Conservation (phyloP, 768 basidiomycete genomes). For the Cubamyces sp. region DNA sequence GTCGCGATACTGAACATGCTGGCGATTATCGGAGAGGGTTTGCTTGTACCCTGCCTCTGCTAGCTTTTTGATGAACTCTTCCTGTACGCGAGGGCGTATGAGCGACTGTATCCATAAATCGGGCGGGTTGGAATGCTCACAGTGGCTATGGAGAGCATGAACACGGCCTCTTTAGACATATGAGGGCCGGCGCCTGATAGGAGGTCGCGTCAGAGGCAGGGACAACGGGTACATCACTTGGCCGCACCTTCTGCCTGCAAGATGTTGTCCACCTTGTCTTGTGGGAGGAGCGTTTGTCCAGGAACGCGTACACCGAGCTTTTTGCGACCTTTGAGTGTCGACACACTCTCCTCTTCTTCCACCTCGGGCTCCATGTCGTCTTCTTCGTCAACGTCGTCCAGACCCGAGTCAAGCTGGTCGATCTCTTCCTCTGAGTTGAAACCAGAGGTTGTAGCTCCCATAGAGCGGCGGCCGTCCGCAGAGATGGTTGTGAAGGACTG, state of each 20-base stretch:
- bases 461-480: conserved; percentile 19
- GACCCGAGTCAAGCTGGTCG: conserved; percentile 68
- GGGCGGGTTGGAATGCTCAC: conserved; percentile 43
- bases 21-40: conserved; percentile 61
- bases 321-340: conserved; percentile 34
- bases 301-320: conserved; percentile 50
- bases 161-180: conserved; percentile 76
- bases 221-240: not conserved
- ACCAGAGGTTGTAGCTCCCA: conserved; percentile 18
- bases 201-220: not conserved
- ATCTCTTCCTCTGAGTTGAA: conserved; percentile 51
- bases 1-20: conserved; percentile 68
- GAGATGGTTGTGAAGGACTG: conserved; percentile 26
- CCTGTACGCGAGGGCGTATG: conserved; percentile 47
- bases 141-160: conserved; percentile 75
- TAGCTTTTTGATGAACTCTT: conserved; percentile 83
- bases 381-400: conserved; percentile 39
- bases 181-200: conserved; percentile 56
- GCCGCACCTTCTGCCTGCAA: conserved; percentile 75
- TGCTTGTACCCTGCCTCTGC: conserved; percentile 69
- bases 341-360: conserved; percentile 15
- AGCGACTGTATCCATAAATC: not conserved
- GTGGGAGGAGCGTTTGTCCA: conserved; percentile 71
- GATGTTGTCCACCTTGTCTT: conserved; percentile 72
- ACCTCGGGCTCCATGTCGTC: conserved; percentile 24